These are phyloP conservation scores for Filosporella fistucella DNA, from an alignment of 495 filamentous ascomycete species.

Conservation along the genomic window DNA sequence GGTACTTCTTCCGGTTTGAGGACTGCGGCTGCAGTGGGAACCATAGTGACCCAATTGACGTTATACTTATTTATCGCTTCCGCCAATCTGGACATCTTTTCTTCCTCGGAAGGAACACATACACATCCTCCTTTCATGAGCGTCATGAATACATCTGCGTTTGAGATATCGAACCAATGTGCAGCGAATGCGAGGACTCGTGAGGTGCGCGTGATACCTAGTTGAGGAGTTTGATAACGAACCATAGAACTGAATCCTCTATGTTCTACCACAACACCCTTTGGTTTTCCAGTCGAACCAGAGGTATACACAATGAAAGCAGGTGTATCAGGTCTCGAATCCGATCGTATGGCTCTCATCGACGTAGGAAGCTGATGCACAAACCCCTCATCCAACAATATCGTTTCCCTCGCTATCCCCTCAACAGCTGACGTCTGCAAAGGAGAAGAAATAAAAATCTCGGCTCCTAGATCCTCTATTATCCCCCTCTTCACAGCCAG, in stretches of 20 bases:
- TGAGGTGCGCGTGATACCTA: constrained; percentile 43
- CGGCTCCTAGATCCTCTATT: constrained; percentile 43
- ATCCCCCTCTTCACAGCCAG: constrained; percentile 48
- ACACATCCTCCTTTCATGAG: constrained; percentile 50
- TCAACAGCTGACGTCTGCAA: constrained; percentile 5
- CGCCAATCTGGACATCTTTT: constrained; percentile 31
- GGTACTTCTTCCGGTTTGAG: constrained; percentile 34
- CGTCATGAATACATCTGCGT: constrained; percentile 62
- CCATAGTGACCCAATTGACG: constrained; percentile 30
- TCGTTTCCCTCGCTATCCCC: not conserved
- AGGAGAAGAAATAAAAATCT: constrained; percentile 49
- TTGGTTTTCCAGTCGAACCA: constrained; percentile 55
- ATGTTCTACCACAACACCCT: constrained; percentile 42
- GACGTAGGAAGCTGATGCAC: too few relatives aligned
- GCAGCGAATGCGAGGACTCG: constrained; percentile 64
- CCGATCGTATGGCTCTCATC: not conserved
- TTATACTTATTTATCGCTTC: constrained; percentile 30
- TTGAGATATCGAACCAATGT: constrained; percentile 64
- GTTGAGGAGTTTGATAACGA: constrained; percentile 39
- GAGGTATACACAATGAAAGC: constrained; percentile 57
- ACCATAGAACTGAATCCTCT: constrained; percentile 30
- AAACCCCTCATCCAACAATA: not conserved
- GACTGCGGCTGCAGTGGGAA: constrained; percentile 44
- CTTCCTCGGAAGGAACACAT: constrained; percentile 40
- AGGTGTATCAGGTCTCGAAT: constrained; percentile 18